Percentiles rank a stretch among this genome's conserved stretches.
phyloP scores from a whole-genome alignment of 345 rosid species.

The Citrus maxima region DNA sequence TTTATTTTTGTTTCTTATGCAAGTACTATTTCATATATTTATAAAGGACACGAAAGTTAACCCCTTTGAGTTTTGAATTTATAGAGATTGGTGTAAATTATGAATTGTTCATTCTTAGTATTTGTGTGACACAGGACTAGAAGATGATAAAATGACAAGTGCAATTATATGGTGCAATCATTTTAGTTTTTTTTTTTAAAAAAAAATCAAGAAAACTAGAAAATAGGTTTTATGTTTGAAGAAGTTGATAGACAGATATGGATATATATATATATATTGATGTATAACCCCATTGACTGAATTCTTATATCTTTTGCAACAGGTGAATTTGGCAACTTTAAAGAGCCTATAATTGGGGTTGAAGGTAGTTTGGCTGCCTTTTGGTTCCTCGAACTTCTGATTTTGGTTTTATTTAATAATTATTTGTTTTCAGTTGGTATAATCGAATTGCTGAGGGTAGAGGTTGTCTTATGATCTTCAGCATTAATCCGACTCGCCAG shows the following conservation, averaged over 20 bases:
- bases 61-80: background rate
- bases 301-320: background rate
- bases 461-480: background rate
- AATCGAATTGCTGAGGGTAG: background rate
- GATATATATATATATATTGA: background rate
- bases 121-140: background rate
- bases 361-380: slow-evolving; percentile 28
- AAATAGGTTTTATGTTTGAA: background rate
- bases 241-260: background rate
- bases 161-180: background rate
- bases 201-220: background rate
- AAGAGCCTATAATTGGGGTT: slow-evolving; percentile 20
- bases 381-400: background rate
- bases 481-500: background rate
- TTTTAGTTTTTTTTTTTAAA: background rate
- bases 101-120: background rate
- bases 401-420: background rate
- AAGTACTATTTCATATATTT: background rate
- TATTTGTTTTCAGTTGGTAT: background rate
- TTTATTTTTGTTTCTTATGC: background rate
- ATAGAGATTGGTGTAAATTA: background rate
- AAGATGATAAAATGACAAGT: background rate
- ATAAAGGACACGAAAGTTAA: background rate
- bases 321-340: slow-evolving; percentile 28
- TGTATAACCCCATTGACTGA: background rate